Conservation (phyloP, 2,329 filamentous ascomycete species). For the Aureobasidium namibiae region DNA sequence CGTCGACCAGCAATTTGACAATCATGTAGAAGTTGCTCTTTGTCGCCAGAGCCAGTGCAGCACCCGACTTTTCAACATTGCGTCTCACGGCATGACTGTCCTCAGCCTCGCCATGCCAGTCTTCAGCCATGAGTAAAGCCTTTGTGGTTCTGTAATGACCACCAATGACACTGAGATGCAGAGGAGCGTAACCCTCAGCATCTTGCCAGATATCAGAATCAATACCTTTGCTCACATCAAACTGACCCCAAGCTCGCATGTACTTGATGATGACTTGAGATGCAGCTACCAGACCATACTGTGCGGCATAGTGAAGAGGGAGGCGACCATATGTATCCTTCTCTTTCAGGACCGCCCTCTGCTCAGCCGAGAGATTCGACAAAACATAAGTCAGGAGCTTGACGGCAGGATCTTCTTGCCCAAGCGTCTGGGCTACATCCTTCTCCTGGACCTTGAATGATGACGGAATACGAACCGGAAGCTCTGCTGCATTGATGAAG, state of each 20-base stretch:
- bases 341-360: constrained; percentile 58
- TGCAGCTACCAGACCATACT: constrained; percentile 88
- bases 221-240: constrained; percentile 75
- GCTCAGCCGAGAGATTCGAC: constrained; percentile 57
- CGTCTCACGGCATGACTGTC: constrained; percentile 54
- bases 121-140: constrained; percentile 70
- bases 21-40: constrained; percentile 81
- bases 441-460: constrained; percentile 59
- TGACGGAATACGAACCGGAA: constrained; percentile 55
- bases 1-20: constrained; percentile 78
- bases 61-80: constrained; percentile 70
- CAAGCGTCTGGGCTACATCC: constrained; percentile 47
- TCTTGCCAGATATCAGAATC: constrained; percentile 88
- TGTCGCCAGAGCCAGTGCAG: constrained; percentile 78
- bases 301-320: constrained; percentile 86
- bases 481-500: constrained; percentile 72
- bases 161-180: constrained; percentile 87
- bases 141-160: constrained; percentile 83
- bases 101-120: constrained; percentile 58
- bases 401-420: constrained; percentile 66
- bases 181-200: constrained; percentile 77
- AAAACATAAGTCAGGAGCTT: constrained; percentile 57
- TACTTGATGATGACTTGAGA: constrained; percentile 79
- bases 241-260: constrained; percentile 84
- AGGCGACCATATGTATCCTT: constrained; percentile 74